phyloP scores from a whole-genome alignment of 179 eudicot genomes.

The Gypsophila paniculata region DNA sequence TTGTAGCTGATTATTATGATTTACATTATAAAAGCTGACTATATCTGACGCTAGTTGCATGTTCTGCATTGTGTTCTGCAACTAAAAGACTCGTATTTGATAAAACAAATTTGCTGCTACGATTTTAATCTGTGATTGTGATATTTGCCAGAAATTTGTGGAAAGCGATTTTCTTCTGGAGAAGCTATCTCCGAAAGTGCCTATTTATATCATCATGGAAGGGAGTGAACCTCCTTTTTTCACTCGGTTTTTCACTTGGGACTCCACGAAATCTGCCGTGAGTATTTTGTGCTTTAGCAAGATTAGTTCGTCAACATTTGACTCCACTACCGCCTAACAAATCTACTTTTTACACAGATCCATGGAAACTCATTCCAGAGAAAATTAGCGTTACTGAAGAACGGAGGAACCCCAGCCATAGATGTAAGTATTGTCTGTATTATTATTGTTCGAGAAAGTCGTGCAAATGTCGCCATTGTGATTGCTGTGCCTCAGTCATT shows the following conservation, averaged over 20 bases:
- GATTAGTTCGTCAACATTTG: not conserved
- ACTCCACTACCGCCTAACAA: conserved; percentile 10
- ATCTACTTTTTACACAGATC: conserved; percentile 42
- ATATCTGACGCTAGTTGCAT: no score
- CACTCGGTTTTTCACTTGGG: conserved; percentile 91
- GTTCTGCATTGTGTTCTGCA: not conserved
- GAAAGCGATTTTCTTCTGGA: conserved; percentile 73
- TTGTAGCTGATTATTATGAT: no score
- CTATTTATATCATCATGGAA: conserved; percentile 69
- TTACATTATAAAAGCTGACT: no score
- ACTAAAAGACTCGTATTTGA: not conserved
- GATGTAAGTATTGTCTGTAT: conserved; percentile 40
- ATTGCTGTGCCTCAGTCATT: not conserved
- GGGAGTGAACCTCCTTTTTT: conserved; percentile 86
- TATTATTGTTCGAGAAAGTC: not conserved
- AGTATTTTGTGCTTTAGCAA: conserved; percentile 21
- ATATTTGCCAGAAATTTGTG: conserved; percentile 65
- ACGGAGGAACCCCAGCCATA: conserved; percentile 56
- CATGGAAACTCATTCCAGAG: conserved; percentile 93
- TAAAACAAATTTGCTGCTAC: not conserved
- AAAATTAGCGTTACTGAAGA: conserved; percentile 67
- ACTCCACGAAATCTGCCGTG: conserved; percentile 64
- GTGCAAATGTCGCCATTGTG: not conserved
- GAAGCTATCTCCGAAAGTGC: conserved; percentile 63
- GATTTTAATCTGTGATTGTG: conserved; percentile 15